These are phyloP conservation scores for Letharia columbiana DNA, from an alignment of 495 filamentous ascomycete genomes.

Conservation along the genomic window DNA sequence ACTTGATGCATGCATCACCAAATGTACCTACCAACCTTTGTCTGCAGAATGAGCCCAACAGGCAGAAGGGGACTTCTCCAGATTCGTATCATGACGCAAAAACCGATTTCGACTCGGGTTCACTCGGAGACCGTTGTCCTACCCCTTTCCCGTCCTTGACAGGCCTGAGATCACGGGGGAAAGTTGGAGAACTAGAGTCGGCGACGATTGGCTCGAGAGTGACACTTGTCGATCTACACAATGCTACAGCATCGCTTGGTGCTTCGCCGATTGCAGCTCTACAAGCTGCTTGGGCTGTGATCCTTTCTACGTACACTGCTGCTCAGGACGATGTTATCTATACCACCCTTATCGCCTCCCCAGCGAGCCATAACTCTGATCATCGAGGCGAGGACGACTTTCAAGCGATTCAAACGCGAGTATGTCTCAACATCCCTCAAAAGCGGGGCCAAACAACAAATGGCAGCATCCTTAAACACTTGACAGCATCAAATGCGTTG, in stretches of 20 bases:
- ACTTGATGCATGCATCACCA: background rate
- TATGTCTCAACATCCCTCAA: background rate
- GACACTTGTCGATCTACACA: constrained; percentile 38
- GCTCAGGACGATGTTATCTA: constrained; percentile 32
- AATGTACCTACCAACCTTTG: background rate
- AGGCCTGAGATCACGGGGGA: constrained; percentile 1
- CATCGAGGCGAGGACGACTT: background rate
- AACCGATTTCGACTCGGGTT: background rate
- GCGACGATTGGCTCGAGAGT: constrained; percentile 17
- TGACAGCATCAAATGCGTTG: background rate
- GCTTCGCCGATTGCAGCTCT: constrained; percentile 61
- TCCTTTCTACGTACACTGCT: constrained; percentile 41
- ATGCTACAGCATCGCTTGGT: constrained; percentile 33
- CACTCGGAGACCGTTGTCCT: background rate
- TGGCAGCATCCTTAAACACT: background rate
- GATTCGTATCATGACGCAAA: background rate
- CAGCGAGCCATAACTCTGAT: background rate
- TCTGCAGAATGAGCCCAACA: background rate
- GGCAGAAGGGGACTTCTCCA: background rate
- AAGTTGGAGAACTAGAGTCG: constrained; percentile 14
- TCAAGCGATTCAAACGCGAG: background rate
- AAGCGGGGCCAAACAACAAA: background rate
- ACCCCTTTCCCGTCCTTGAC: constrained; percentile 17
- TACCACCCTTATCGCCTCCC: constrained; percentile 18
- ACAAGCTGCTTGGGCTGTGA: constrained; percentile 59